phyloP scores from a whole-genome alignment of 192 early-diverging fungal genomes.

The Coemansia sp. region DNA sequence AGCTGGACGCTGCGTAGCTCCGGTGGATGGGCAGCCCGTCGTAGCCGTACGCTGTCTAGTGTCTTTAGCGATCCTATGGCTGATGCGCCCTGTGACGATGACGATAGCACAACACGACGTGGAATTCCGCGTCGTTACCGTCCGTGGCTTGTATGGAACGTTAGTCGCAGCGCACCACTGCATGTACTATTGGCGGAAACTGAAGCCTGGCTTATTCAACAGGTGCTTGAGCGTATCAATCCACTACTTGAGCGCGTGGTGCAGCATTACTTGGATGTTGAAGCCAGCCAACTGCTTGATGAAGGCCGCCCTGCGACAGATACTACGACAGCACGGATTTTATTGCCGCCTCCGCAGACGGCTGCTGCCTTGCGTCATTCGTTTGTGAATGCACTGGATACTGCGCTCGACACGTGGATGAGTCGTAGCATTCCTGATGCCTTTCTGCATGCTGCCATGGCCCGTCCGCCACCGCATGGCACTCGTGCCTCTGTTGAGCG shows the following conservation, averaged over 20 bases:
- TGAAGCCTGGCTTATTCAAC: slow-evolving; percentile 56
- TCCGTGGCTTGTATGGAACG: slow-evolving; percentile 42
- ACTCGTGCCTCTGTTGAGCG: slow-evolving; percentile 25
- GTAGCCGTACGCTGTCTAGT: slow-evolving; percentile 16
- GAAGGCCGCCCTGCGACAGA: slow-evolving; percentile 10
- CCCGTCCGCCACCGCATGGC: slow-evolving; percentile 16
- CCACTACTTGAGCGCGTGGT: slow-evolving; percentile 46
- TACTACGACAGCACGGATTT: neutral
- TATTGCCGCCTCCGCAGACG: slow-evolving; percentile 17
- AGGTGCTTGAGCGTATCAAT: slow-evolving; percentile 44
- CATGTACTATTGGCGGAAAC: slow-evolving; percentile 51
- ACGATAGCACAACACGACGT: slow-evolving; percentile 10
- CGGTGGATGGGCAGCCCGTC: slow-evolving; percentile 16
- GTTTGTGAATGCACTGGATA: slow-evolving; percentile 41
- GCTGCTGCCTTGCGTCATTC: slow-evolving; percentile 34
- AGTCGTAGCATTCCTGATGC: slow-evolving; percentile 39
- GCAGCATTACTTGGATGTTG: slow-evolving; percentile 50
- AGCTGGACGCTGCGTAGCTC: neutral
- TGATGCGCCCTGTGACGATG: slow-evolving; percentile 3
- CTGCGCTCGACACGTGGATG: slow-evolving; percentile 42
- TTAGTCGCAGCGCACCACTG: slow-evolving; percentile 43
- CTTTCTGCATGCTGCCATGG: slow-evolving; percentile 34
- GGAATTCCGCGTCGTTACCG: slow-evolving; percentile 27
- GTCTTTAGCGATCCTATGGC: slow-evolving; percentile 13
- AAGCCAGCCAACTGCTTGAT: slow-evolving; percentile 39